These are phyloP conservation scores for Xanthoconium stramineum DNA, from an alignment of 768 basidiomycete genomes.

Conservation along the genomic window DNA sequence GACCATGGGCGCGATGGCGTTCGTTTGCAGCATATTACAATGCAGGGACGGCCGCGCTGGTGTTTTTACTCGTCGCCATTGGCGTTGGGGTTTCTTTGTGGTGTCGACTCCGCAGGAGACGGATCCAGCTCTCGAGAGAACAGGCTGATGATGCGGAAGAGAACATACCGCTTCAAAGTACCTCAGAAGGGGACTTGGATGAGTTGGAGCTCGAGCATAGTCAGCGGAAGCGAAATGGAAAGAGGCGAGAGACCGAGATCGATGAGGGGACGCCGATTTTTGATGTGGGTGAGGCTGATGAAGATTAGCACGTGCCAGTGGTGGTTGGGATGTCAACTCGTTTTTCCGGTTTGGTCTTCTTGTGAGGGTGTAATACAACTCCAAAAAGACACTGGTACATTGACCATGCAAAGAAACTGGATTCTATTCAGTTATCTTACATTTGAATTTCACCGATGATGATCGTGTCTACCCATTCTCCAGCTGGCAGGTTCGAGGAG, in stretches of 20 bases:
- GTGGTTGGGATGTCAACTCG: too few relatives aligned
- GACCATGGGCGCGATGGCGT: not conserved
- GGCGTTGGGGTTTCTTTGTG: conserved; percentile 76
- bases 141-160: conserved; percentile 46
- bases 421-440: conserved; percentile 7
- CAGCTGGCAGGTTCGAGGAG: conserved; percentile 43
- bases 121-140: conserved; percentile 23
- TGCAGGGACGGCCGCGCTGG: conserved; percentile 82
- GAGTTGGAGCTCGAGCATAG: conserved; percentile 42
- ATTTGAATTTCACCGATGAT: conserved; percentile 64
- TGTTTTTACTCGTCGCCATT: conserved; percentile 68
- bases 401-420: not conserved
- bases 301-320: conserved; percentile 31
- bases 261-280: conserved; percentile 44
- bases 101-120: conserved; percentile 48
- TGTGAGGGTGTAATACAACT: not conserved
- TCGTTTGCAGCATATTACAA: conserved; percentile 83
- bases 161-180: conserved; percentile 59
- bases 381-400: not conserved
- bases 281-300: conserved; percentile 54
- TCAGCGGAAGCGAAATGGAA: conserved; percentile 42
- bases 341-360: not conserved
- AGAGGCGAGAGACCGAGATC: conserved; percentile 40
- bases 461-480: conserved; percentile 57
- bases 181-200: conserved; percentile 34